Evolutionary conservation across 805 yeast species (phyloP), one percentile per base, ranked within the genome.

Genomic region (Clavispora fructus): DNA sequence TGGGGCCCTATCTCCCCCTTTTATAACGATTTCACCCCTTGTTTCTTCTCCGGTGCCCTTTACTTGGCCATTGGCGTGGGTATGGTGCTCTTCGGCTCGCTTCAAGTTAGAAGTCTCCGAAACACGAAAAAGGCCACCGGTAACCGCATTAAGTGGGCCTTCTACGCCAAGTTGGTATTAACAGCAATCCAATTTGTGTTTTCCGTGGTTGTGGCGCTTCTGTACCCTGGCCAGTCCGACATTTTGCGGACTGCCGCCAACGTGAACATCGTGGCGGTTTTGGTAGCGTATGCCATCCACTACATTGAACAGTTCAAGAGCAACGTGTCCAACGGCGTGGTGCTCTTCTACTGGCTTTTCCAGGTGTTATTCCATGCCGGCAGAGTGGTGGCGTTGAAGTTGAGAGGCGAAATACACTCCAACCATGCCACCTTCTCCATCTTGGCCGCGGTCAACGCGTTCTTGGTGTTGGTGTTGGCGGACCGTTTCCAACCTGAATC

Each of bases 271-370:
- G 48, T 67, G 2, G 79, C 82, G 1, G 60, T 79, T 12, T 41
- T 74, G 2, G 76, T 85, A 6, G 85, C 81, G 0, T 60, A 77
- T 14, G 64, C 68, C 4, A 64, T 89, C 31, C 85, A 88, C 47
- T 85, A 81, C 64, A 61, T 85, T 48, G 97, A 92, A 61, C 84
- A 81, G 57, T 78, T 75, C 63, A 80, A 86, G 60, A 61, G 82
- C 10, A 73, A 67, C 38, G 77, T 87, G 19, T 81, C 97, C 1
- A 79, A 76, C 54, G 84, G 92, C 1, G 71, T 79, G 0, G 66
- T 90, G 40, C 74, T 92, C 35, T 73, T 84, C 51, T 92, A 79
- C 65, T 92, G 96, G 96, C 67, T 85, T 40, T 71, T 82, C 47
- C 71, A 76, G 35, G 55, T 76, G 0, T 44, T 83, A 6, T 68